Base-by-base conservation (phyloP, 2,329 filamentous ascomycete genomes). In the Apiospora kogelbergensis region DNA sequence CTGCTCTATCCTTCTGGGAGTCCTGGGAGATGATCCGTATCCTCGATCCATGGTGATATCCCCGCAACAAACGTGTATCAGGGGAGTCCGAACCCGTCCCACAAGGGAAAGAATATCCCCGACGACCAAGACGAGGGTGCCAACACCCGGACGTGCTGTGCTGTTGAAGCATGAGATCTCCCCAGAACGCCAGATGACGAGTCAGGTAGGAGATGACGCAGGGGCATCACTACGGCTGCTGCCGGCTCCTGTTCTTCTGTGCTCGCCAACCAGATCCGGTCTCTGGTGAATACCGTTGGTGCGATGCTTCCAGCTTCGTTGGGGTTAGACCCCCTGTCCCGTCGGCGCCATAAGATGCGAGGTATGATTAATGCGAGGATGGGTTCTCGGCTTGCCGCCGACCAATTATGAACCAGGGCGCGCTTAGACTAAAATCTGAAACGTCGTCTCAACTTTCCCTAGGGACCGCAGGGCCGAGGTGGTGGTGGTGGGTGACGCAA, bases 311-410 rank as follows among this genome's bases (percentile, higher is more conserved):
- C n/a, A n/a, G n/a, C n/a, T n/a, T 60, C 53, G 53, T n/a, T 60
- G 37, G 53, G 53, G 37, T 37, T 60, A 60, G 30, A 60, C 30
- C 30, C 30, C 53, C 30, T 37, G 30, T 6, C 53, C 53, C 53
- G 53, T 60, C 53, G 26, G 30, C 53, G 53, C 53, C 26, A 37
- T 60, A 60, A 60, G 53, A 60, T 45, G 41, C n/a, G 41, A 26
- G 22, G 22, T 45, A 45, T 45, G 63, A 65, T 65, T 33, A 65
- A 65, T 45, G 63, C 63, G 63, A 65, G 41, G 63, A 65, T 45
- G n/a, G 37, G 24, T 6, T 33, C 24, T 30, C 53, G 53, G 53
- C 53, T 60, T 60, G 30, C n/a, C n/a, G 41, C 24, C 63, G 26
- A 65, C 63, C 63, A 65, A 65, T 45, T 20, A 24, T 24, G 63